phyloP scores from a whole-genome alignment of 306 rosid genomes.

The Alnus rubra region DNA sequence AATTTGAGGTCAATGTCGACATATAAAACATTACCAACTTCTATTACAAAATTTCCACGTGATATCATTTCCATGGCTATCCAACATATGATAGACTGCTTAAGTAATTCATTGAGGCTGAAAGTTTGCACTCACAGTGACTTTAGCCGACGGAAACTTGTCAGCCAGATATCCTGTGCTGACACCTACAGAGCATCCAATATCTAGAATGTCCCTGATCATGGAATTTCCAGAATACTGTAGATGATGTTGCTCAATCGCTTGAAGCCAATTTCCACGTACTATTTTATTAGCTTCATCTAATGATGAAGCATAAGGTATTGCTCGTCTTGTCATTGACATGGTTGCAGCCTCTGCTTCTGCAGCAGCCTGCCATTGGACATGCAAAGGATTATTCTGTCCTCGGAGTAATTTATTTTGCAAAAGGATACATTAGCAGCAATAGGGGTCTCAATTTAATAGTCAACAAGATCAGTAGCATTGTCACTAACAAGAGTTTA shows the following conservation, averaged over 20 bases:
- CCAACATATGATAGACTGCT: background rate
- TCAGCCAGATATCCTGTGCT: conserved; percentile 61
- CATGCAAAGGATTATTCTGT: conserved; percentile 10
- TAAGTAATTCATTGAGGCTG: background rate
- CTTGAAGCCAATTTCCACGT: conserved; percentile 58
- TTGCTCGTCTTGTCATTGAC: conserved; percentile 54
- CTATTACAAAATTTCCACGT: background rate
- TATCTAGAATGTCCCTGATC: conserved; percentile 53
- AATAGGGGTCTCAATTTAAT: background rate
- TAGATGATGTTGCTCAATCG: conserved; percentile 56
- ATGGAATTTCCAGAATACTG: conserved; percentile 40
- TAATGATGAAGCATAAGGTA: conserved; percentile 50
- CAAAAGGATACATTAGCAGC: background rate
- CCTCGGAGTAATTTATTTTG: background rate
- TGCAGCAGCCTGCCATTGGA: conserved; percentile 63
- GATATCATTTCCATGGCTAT: background rate
- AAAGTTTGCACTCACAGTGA: conserved; percentile 47
- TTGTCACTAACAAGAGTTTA: background rate
- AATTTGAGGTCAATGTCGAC: background rate
- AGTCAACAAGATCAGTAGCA: background rate
- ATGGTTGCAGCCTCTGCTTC: conserved; percentile 72
- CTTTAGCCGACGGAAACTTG: conserved; percentile 55
- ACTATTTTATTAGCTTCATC: conserved; percentile 51
- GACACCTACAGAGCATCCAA: conserved; percentile 63
- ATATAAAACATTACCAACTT: background rate